A percentile compares a stretch with the other conserved stretches of the same genome.
Evolutionary conservation across 306 rosid genomes (phyloP).

Genomic region (Vigna angularis): DNA sequence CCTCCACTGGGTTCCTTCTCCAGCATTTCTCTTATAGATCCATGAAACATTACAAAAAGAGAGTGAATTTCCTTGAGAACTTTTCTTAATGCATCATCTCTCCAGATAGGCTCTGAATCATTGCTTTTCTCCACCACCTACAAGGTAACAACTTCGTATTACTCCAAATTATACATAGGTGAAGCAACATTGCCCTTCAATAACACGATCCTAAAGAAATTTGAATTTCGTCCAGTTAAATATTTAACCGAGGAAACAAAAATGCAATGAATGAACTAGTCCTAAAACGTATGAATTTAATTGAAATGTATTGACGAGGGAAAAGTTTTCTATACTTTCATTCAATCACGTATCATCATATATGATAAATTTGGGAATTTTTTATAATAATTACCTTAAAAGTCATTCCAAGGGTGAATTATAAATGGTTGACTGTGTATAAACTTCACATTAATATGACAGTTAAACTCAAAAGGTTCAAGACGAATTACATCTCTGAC

Average conservation of each 20-base stretch:
- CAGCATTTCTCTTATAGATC: constrained; percentile 78
- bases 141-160: constrained; percentile 39
- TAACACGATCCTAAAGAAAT: background rate
- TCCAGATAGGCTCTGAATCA: constrained; percentile 83
- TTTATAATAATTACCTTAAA: no score
- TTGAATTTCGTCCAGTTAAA: background rate
- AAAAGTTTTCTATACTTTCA: no score
- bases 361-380: no score
- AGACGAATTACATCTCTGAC: no score
- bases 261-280: no score
- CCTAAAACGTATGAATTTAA: no score
- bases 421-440: no score
- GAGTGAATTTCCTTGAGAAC: constrained; percentile 90
- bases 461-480: no score
- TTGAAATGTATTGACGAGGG: no score
- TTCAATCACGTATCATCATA: no score
- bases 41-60: constrained; percentile 89
- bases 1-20: constrained; percentile 90
- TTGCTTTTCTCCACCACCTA: constrained; percentile 91
- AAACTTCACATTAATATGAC: no score
- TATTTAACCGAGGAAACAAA: background rate
- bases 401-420: no score
- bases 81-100: constrained; percentile 77
- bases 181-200: background rate
- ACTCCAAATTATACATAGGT: constrained; percentile 10